A percentile compares a stretch with the other conserved stretches of the same genome.
phyloP scores from a whole-genome alignment of 2,329 filamentous ascomycete species.

The Lasiodiplodia sp. region DNA sequence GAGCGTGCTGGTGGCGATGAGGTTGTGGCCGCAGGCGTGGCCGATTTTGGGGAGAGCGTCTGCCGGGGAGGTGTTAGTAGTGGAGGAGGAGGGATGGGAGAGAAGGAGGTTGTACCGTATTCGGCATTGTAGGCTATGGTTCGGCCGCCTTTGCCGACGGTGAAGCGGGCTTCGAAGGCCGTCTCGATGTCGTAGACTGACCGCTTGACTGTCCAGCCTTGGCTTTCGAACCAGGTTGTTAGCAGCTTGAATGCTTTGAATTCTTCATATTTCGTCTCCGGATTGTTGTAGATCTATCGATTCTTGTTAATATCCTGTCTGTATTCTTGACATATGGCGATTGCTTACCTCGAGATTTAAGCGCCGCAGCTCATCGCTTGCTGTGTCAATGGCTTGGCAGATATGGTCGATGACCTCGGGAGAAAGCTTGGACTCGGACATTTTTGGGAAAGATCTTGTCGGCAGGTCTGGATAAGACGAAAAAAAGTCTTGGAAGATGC shows the following conservation, averaged over 20 bases:
- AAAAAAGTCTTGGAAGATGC: neutral
- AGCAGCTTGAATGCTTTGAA: slow-evolving; percentile 59
- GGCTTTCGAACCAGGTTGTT: slow-evolving; percentile 55
- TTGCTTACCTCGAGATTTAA: slow-evolving; percentile 14
- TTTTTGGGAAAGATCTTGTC: neutral
- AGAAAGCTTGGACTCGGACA: slow-evolving; percentile 3
- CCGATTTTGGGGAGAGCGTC: slow-evolving; percentile 53
- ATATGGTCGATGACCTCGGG: neutral
- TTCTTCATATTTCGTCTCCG: slow-evolving; percentile 59
- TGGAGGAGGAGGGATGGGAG: no score
- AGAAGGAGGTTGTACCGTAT: slow-evolving; percentile 34
- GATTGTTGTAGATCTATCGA: slow-evolving; percentile 57
- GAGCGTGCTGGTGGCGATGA: slow-evolving; percentile 51
- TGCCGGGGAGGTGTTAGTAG: slow-evolving; percentile 10
- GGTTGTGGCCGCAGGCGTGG: slow-evolving; percentile 57
- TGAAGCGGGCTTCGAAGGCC: slow-evolving; percentile 60
- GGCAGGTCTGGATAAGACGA: neutral
- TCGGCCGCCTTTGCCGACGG: slow-evolving; percentile 52
- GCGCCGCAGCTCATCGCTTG: slow-evolving; percentile 18
- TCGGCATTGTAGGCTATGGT: slow-evolving; percentile 55
- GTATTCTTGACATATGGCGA: slow-evolving; percentile 18
- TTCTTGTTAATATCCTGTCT: slow-evolving; percentile 38
- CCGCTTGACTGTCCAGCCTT: slow-evolving; percentile 60
- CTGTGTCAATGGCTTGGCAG: slow-evolving; percentile 15
- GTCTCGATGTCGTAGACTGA: slow-evolving; percentile 62